These are phyloP conservation scores for Ceratocystis albifundus DNA, from an alignment of 2,329 filamentous ascomycete species.

Conservation along the genomic window DNA sequence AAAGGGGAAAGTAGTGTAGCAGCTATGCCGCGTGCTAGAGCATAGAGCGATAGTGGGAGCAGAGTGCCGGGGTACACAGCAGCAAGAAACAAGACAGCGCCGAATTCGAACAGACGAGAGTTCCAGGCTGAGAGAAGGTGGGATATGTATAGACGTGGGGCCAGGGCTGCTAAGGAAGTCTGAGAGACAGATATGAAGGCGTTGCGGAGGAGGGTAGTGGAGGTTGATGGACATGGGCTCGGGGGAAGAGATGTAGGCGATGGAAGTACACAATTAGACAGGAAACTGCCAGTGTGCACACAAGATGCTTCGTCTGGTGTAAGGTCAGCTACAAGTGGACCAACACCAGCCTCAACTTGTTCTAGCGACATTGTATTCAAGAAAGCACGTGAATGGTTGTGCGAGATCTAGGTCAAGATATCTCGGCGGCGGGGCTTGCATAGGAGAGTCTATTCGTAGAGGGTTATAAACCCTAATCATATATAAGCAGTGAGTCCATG, in stretches of 20 bases:
- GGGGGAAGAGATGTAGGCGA: not conserved
- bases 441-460: no score
- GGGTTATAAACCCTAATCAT: no score
- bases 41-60: conserved; percentile 57
- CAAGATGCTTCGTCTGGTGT: no score
- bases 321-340: no score
- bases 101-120: conserved; percentile 53
- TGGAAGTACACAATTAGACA: no score
- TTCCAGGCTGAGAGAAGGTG: conserved; percentile 55
- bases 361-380: not conserved
- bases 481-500: no score
- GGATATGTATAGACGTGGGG: conserved; percentile 41
- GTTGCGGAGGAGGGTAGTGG: not conserved
- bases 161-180: not conserved
- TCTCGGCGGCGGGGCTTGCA: no score
- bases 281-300: no score
- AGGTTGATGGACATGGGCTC: not conserved
- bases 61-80: conserved; percentile 47
- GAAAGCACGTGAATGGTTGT: not conserved
- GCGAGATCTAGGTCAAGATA: no score
- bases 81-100: conserved; percentile 47
- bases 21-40: conserved; percentile 46
- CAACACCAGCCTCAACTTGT: not conserved
- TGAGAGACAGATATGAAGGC: not conserved
- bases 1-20: conserved; percentile 48